These are phyloP conservation scores for Geoglossum cookeanum DNA, from an alignment of 2,329 filamentous ascomycete genomes.

Conservation along the genomic window DNA sequence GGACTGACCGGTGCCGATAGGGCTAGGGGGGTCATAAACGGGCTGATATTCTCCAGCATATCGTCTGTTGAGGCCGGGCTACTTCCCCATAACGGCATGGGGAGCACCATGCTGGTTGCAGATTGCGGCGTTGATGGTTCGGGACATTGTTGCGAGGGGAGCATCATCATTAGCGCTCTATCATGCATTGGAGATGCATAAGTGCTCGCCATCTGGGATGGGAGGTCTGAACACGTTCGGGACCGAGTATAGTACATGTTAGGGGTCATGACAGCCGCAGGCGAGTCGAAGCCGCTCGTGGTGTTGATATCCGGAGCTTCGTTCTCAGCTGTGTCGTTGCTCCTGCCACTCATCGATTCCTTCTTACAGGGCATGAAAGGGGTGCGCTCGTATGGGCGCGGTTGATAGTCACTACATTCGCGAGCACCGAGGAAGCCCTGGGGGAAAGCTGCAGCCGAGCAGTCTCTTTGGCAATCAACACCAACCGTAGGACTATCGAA, in stretches of 20 bases:
- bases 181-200: not conserved
- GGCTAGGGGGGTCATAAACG: not conserved
- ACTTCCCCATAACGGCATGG: not conserved
- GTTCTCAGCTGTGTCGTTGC: not conserved
- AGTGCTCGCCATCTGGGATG: not conserved
- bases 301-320: not conserved
- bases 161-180: not conserved
- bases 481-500: not conserved
- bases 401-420: not conserved
- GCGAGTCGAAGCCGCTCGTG: not conserved
- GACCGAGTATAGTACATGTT: not conserved
- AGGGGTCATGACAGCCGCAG: not conserved
- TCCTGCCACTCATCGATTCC: not conserved
- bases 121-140: conserved; percentile 1
- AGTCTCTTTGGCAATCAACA: not conserved
- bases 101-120: not conserved
- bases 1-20: not conserved
- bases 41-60: not conserved
- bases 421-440: not conserved
- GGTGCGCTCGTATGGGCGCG: not conserved
- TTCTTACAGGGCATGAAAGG: not conserved
- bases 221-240: not conserved
- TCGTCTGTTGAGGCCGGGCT: not conserved
- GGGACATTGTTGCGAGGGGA: not conserved
- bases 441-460: not conserved